phyloP scores from a whole-genome alignment of 1,284 basidiomycete genomes.

The Moniliophthora roreri region DNA sequence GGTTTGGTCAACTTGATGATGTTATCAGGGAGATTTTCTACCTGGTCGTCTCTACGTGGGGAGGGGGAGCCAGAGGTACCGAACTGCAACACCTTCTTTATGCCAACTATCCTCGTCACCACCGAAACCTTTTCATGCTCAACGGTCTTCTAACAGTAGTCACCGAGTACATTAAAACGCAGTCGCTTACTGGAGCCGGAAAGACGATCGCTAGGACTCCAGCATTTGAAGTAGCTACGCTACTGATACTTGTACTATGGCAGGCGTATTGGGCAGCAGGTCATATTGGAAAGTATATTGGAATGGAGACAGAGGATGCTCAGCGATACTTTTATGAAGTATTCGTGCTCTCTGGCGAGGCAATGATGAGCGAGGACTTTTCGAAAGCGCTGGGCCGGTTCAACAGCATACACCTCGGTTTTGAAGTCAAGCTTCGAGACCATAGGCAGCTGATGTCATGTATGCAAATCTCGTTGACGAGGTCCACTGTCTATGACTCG shows the following conservation, averaged over 20 bases:
- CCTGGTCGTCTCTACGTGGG: constrained; percentile 11
- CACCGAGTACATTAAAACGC: constrained; percentile 15
- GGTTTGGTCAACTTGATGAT: constrained; percentile 11
- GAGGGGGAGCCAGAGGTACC: constrained; percentile 14
- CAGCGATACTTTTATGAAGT: constrained; percentile 9
- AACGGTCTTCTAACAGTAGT: constrained; percentile 16
- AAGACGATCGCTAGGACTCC: constrained; percentile 6
- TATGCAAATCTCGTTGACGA: constrained; percentile 4
- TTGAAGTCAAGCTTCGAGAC: not conserved
- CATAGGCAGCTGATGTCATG: constrained; percentile 7
- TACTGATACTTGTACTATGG: constrained; percentile 1
- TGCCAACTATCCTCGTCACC: constrained; percentile 1
- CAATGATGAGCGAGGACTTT: constrained; percentile 1
- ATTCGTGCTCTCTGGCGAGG: not conserved
- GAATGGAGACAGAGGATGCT: not conserved
- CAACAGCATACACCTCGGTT: not conserved
- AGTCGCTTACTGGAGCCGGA: constrained; percentile 5
- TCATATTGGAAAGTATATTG: not conserved
- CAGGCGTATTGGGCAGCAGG: constrained; percentile 3
- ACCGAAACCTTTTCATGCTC: constrained; percentile 11
- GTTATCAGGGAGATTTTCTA: not conserved
- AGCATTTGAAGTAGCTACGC: not conserved
- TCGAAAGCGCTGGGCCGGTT: not conserved
- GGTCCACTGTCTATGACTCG: not conserved
- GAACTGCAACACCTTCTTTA: constrained; percentile 12